Conservation (phyloP, 139 green algal genomes). For the Auxenochlorella pyrenoidosa region DNA sequence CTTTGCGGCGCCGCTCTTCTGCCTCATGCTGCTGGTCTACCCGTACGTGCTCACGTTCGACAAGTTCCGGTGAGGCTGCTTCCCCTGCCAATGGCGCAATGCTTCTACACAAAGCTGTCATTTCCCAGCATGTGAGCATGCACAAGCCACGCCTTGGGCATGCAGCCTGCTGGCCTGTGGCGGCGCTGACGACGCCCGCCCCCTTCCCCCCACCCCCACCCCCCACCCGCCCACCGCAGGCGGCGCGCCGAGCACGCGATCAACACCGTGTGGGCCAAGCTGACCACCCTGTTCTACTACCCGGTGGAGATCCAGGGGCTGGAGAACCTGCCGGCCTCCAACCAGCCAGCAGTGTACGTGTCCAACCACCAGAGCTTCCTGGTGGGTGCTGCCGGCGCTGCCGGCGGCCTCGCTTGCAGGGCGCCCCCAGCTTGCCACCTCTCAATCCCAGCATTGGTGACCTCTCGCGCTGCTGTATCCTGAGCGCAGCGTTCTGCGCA, state of each 20-base stretch:
- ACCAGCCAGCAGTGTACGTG: slow-evolving; percentile 92
- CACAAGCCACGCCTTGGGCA: no score
- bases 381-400: background rate
- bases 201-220: background rate
- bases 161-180: no score
- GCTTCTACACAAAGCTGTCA: no score
- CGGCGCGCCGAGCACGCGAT: slow-evolving; percentile 83
- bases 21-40: slow-evolving; percentile 81
- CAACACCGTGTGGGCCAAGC: slow-evolving; percentile 95
- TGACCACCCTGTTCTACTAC: slow-evolving; percentile 87
- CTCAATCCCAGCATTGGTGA: no score
- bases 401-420: no score
- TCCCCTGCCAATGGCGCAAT: no score
- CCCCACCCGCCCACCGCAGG: slow-evolving; percentile 28
- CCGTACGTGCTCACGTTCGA: slow-evolving; percentile 86
- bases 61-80: slow-evolving; percentile 66
- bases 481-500: no score
- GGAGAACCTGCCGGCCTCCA: slow-evolving; percentile 87
- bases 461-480: no score
- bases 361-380: slow-evolving; percentile 90
- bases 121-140: no score
- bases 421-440: no score
- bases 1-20: slow-evolving; percentile 88
- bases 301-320: slow-evolving; percentile 78
- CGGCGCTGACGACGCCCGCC: no score